Evolutionary conservation across 768 basidiomycete genomes (phyloP).

Genomic region (Suillus lakei): DNA sequence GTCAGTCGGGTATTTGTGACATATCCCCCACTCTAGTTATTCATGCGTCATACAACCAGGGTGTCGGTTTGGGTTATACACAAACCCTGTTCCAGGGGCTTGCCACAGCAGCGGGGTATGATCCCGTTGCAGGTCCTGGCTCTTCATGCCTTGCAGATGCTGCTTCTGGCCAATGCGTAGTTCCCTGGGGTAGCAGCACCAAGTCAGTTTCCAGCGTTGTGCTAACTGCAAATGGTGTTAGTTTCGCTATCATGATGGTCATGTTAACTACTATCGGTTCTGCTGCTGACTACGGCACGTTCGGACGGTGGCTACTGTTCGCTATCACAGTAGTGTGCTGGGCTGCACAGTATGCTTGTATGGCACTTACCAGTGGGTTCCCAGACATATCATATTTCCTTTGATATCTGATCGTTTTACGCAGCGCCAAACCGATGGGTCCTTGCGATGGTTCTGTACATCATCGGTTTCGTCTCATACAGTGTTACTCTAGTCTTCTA

Average conservation of each 20-base stretch:
- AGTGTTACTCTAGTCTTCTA: conserved; percentile 85
- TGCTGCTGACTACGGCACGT: conserved; percentile 43
- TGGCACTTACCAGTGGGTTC: conserved; percentile 68
- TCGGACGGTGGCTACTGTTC: conserved; percentile 79
- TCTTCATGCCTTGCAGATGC: conserved; percentile 62
- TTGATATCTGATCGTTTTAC: neutral
- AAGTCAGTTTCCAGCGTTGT: conserved; percentile 78
- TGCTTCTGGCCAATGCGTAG: conserved; percentile 74
- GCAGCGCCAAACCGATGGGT: conserved; percentile 71
- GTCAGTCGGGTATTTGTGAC: conserved; percentile 12
- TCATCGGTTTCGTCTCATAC: conserved; percentile 79
- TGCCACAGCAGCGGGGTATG: conserved; percentile 73
- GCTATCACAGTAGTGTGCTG: conserved; percentile 77
- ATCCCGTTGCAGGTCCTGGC: conserved; percentile 70
- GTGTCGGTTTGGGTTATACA: conserved; percentile 71
- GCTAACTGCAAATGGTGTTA: conserved; percentile 75
- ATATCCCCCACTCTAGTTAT: neutral
- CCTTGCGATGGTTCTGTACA: conserved; percentile 76
- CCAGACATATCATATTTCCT: neutral
- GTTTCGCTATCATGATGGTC: conserved; percentile 79
- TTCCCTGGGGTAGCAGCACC: conserved; percentile 77
- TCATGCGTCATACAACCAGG: conserved; percentile 40
- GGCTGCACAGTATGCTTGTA: conserved; percentile 79
- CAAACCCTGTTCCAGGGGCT: conserved; percentile 78
- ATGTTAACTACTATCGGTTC: conserved; percentile 80